Evolutionary conservation across 2,329 filamentous ascomycete species (phyloP).

Genomic region (Talaromyces sp.): DNA sequence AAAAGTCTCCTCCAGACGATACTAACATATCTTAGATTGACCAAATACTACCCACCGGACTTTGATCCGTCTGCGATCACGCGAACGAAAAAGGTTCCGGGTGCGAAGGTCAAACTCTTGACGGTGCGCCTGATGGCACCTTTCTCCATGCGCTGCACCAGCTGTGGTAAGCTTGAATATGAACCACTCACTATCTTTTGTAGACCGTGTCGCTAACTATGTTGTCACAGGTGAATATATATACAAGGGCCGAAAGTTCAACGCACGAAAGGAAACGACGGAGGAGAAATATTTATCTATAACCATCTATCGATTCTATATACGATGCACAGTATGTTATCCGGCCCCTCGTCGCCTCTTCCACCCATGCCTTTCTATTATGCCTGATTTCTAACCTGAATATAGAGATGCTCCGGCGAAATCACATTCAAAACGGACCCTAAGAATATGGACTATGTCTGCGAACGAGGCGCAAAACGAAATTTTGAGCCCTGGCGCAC

Average conservation of each 20-base stretch:
- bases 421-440: slow-evolving; percentile 95
- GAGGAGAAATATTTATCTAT: slow-evolving; percentile 87
- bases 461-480: slow-evolving; percentile 76
- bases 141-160: slow-evolving; percentile 71
- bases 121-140: slow-evolving; percentile 88
- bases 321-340: slow-evolving; percentile 75
- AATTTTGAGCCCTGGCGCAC: slow-evolving; percentile 92
- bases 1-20: background rate
- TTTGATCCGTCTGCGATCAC: slow-evolving; percentile 84
- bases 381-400: background rate
- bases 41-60: slow-evolving; percentile 61
- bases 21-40: slow-evolving; percentile 8
- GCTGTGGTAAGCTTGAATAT: slow-evolving; percentile 19
- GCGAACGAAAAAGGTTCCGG: slow-evolving; percentile 34
- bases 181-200: background rate
- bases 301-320: slow-evolving; percentile 85
- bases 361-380: background rate
- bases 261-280: slow-evolving; percentile 86
- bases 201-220: background rate
- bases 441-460: slow-evolving; percentile 82
- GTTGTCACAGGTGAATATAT: slow-evolving; percentile 70
- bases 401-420: slow-evolving; percentile 53
- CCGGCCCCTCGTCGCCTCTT: background rate
- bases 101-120: slow-evolving; percentile 50
- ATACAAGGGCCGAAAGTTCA: slow-evolving; percentile 92